phyloP scores from a whole-genome alignment of 2,329 filamentous ascomycete genomes.

The Rachicladosporium sp. region DNA sequence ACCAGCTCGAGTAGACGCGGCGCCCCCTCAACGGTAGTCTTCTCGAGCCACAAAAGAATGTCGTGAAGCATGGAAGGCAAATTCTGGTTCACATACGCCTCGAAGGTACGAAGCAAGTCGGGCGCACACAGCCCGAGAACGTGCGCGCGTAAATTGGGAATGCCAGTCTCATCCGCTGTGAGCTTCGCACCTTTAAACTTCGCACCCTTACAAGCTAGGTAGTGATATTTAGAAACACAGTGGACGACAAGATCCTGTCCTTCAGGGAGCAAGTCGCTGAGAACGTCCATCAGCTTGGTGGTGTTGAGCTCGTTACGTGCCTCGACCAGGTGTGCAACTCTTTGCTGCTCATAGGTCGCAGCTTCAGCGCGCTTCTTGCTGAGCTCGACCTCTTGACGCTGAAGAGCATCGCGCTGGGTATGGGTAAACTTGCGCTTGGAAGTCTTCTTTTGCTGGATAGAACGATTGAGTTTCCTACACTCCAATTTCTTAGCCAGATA shows the following conservation, averaged over 20 bases:
- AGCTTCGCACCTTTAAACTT: slow-evolving; percentile 1
- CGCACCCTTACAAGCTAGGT: slow-evolving; percentile 10
- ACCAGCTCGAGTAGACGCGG: slow-evolving; percentile 3
- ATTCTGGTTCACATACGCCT: slow-evolving; percentile 6
- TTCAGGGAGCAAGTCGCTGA: slow-evolving; percentile 5
- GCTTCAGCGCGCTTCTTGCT: slow-evolving; percentile 1
- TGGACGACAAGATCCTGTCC: slow-evolving; percentile 7
- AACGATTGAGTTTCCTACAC: slow-evolving; percentile 3
- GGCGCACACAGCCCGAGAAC: slow-evolving; percentile 8
- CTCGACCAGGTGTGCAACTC: slow-evolving; percentile 8
- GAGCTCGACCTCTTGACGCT: slow-evolving; percentile 3
- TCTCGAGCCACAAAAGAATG: slow-evolving; percentile 8
- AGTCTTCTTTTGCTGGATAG: slow-evolving; percentile 1
- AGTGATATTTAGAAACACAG: slow-evolving; percentile 17
- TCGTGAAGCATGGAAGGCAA: slow-evolving; percentile 9
- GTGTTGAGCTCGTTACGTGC: slow-evolving; percentile 10
- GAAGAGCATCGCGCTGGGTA: slow-evolving; percentile 4
- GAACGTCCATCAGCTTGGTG: slow-evolving; percentile 3
- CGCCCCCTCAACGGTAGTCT: not conserved
- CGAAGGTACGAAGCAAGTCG: slow-evolving; percentile 1
- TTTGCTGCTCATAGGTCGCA: not conserved
- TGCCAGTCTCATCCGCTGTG: slow-evolving; percentile 8
- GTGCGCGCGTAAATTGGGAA: slow-evolving; percentile 11
- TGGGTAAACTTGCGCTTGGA: slow-evolving; percentile 3
- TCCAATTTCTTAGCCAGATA: slow-evolving; percentile 3